Conservation (phyloP, 2,329 filamentous ascomycete genomes). For the Bimuria novae-zelandiae region DNA sequence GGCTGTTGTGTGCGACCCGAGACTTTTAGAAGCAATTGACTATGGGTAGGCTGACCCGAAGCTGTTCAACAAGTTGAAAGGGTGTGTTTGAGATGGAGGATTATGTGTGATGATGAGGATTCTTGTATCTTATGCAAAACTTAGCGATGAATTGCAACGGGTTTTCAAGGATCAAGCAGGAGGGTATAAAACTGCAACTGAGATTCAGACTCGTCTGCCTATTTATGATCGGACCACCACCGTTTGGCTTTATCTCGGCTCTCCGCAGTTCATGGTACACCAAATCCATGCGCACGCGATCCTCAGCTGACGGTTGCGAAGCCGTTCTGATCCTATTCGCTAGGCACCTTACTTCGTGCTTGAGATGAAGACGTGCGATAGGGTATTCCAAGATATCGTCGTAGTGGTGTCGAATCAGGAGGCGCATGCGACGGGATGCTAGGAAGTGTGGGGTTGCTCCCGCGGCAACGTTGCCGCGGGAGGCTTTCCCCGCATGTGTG, state of each 20-base stretch:
- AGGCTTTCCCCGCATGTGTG: too few species aligned
- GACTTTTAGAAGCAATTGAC: too few species aligned
- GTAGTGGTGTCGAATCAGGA: background rate
- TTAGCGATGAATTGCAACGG: background rate
- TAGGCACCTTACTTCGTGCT: background rate
- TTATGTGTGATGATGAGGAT: too few species aligned
- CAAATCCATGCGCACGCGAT: background rate
- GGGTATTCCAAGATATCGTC: background rate
- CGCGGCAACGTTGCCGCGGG: background rate
- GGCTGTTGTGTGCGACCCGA: background rate
- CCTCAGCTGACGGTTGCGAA: background rate
- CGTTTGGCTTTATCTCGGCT: background rate
- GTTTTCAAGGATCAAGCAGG: background rate
- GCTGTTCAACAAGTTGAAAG: background rate
- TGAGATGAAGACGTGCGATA: background rate
- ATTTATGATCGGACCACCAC: background rate
- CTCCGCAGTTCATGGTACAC: background rate
- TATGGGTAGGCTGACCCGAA: background rate
- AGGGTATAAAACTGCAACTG: background rate
- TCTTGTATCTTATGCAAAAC: too few species aligned
- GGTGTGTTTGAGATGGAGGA: background rate
- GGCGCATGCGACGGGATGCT: background rate
- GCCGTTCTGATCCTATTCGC: background rate
- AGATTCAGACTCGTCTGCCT: background rate
- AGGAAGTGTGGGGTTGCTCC: background rate